A percentile compares a stretch with the other conserved stretches of the same genome.
Evolutionary conservation across 768 basidiomycete species (phyloP).

Genomic region (Boletus pseudo-olivaceus): DNA sequence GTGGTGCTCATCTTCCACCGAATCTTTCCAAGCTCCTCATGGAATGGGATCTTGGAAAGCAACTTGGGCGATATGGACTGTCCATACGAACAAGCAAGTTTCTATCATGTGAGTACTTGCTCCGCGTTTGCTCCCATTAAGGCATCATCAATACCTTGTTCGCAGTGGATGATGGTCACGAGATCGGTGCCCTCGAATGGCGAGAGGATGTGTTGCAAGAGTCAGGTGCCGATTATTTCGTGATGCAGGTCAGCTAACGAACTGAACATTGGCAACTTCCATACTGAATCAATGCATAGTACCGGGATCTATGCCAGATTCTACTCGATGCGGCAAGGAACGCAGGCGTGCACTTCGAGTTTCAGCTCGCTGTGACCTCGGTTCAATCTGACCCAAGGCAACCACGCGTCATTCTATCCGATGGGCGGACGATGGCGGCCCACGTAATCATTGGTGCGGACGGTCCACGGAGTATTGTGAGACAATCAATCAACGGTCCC

Average conservation of each 20-base stretch:
- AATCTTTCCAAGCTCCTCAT: slow-evolving; percentile 56
- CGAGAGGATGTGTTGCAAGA: slow-evolving; percentile 48
- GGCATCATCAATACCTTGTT: slow-evolving; percentile 3
- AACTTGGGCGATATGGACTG: slow-evolving; percentile 36
- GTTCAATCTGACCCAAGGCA: slow-evolving; percentile 31
- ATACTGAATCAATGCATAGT: slow-evolving; percentile 32
- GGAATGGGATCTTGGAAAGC: slow-evolving; percentile 53
- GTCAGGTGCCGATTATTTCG: slow-evolving; percentile 51
- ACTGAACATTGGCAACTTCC: neutral
- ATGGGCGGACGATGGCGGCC: slow-evolving; percentile 44
- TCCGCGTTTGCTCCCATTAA: neutral
- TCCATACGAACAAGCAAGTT: slow-evolving; percentile 24
- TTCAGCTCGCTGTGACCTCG: slow-evolving; percentile 36
- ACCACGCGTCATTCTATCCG: slow-evolving; percentile 35
- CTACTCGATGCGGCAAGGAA: slow-evolving; percentile 44
- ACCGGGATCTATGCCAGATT: slow-evolving; percentile 50
- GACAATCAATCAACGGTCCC: slow-evolving; percentile 34
- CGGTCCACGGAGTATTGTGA: slow-evolving; percentile 47
- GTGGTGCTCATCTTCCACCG: slow-evolving; percentile 49
- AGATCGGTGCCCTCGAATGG: slow-evolving; percentile 46
- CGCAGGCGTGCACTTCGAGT: slow-evolving; percentile 51
- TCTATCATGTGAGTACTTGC: slow-evolving; percentile 18
- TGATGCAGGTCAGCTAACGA: slow-evolving; percentile 40
- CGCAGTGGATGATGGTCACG: slow-evolving; percentile 42
- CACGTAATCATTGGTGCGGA: slow-evolving; percentile 65